Base-by-base conservation (phyloP, 257 asterid genomes). In the Nicotiana knightiana region DNA sequence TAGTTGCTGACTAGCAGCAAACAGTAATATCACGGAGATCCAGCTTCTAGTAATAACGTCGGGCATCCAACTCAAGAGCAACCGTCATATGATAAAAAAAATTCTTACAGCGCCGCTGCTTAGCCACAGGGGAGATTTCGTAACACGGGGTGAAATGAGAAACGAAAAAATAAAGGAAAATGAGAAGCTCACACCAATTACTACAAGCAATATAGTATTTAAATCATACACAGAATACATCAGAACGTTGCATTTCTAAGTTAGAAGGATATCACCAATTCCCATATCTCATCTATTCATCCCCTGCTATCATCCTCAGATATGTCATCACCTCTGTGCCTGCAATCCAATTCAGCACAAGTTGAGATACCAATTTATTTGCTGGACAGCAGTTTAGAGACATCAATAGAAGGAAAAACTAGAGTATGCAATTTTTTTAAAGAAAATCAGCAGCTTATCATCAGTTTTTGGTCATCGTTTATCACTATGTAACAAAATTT, bases 291-390 rank as follows among this genome's bases (percentile, higher is more conserved):
- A 84, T 83, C 89, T 67, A 82, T 88, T 87, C 92, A 21, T 67
- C 37, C 84, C 88, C 93, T 89, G 89, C 89, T 89, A 82, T 85
- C 90, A 65, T 87, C 94, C 51, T 92, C 94, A 0, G 96, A 88
- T 4, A 63, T 82, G 43, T 93, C 95, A 81, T 93, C 93, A 54
- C 98, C 96, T 10, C 89, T 90, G 82, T 90, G 94, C 91, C 98
- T 93, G 94, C 80, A 70, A 87, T 77, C 84, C 73, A 73, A 81
- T 77, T 59, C 46, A 80, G 16, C 43, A 77, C 37, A 28, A 75
- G 17, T 28, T 53, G 46, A 16, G 28, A 51, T 51, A 28, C 71
- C 66, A 9, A 64, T 51, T 16, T 30, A 28, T 48, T 73, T 3
- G 0, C 7, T 73, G 24, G 62, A 6, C 37, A 2, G 79, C 26